phyloP scores from a whole-genome alignment of 2,329 filamentous ascomycete genomes.

The Cylindrodendrum hubeiense region DNA sequence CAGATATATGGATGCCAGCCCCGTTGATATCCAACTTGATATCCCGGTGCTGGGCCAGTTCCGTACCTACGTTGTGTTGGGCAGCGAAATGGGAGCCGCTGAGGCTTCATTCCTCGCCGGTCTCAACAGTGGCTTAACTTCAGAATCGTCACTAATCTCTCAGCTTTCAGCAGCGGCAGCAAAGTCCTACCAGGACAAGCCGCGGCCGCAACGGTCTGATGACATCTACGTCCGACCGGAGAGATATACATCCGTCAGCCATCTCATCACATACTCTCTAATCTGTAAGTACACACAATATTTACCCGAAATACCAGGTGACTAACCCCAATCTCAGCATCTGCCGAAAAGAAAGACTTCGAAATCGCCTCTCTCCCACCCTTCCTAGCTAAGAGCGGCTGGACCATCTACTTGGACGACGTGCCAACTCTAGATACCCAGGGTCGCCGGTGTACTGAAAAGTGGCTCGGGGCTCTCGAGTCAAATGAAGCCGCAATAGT shows the following conservation, averaged over 20 bases:
- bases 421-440: conserved; percentile 28
- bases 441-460: conserved; percentile 37
- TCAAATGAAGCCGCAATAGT: conserved; percentile 32
- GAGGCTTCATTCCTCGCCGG: conserved; percentile 66
- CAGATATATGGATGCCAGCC: conserved; percentile 81
- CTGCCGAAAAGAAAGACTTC: conserved; percentile 30
- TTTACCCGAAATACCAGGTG: neutral
- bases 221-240: conserved; percentile 75
- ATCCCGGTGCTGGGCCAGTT: conserved; percentile 83
- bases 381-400: conserved; percentile 24
- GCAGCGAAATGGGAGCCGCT: conserved; percentile 63
- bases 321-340: conserved; percentile 20
- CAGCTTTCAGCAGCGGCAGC: conserved; percentile 68
- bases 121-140: conserved; percentile 66
- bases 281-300: conserved; percentile 63
- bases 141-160: conserved; percentile 65
- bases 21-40: conserved; percentile 80
- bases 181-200: conserved; percentile 70
- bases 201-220: conserved; percentile 65
- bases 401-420: conserved; percentile 34
- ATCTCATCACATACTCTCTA: conserved; percentile 75
- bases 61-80: conserved; percentile 76
- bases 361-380: conserved; percentile 28
- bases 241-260: conserved; percentile 75
- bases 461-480: conserved; percentile 37